Evolutionary conservation across 257 asterid genomes (phyloP), one percentile per base, ranked within the genome.

Genomic region (Solanum medicagineum): DNA sequence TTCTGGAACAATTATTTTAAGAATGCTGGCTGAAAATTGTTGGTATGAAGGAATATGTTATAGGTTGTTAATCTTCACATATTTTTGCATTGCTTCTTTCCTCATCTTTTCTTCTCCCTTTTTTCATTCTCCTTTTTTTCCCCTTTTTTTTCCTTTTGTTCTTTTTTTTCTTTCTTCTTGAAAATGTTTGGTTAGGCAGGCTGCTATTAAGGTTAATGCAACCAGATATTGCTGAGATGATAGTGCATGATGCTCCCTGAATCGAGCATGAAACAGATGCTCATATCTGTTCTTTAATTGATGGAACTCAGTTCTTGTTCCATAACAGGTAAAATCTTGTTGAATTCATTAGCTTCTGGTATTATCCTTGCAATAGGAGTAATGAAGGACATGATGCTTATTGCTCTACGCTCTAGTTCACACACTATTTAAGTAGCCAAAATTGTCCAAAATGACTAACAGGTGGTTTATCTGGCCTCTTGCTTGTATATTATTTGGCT

Each of bases 151-250:
- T 20, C 65, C 57, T 42, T 49, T 24, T 54, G 15, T 77, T 65
- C 84, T 42, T 49, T 69, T 81, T 86, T 86, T 74, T 84, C 84
- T 80, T 36, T 68, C 60, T 83, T 65, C 86, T 89, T 90, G 83
- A 55, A 84, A 88, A 71, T 92, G 90, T 84, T 88, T 93, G 91
- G 90, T 85, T 92, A 93, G 97, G 98, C 86, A 84, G 90, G 90
- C 89, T 90, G 89, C 92, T 87, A 86, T 62, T 91, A 92, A 86
- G 89, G 95, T 89, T 69, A 87, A 89, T 85, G 90, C 87, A 85
- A 85, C 86, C 89, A 84, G 95, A 88, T 89, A 93, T 89, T 89
- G 92, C 93, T 40, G 89, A 87, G 92, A 91, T 86, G 93, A 92
- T 88, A 90, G 86, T 57, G 83, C 85, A 51, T 26, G 77, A 74